These are phyloP conservation scores for Niebla homalea DNA, from an alignment of 495 filamentous ascomycete species.

Conservation along the genomic window DNA sequence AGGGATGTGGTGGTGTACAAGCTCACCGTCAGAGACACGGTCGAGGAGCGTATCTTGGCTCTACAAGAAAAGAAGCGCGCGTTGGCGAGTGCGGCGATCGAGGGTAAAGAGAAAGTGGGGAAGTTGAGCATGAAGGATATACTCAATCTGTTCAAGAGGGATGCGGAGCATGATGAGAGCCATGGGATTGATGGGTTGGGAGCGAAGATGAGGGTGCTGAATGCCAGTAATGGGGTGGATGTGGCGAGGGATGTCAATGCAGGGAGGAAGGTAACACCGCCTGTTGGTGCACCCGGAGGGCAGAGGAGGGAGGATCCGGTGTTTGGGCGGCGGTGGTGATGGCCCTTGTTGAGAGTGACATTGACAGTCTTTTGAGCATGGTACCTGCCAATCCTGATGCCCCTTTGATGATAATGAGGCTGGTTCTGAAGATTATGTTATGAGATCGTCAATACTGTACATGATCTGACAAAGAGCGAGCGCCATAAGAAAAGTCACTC, in stretches of 20 bases:
- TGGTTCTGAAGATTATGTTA: neutral
- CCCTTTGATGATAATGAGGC: neutral
- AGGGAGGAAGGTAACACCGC: slow-evolving; percentile 7
- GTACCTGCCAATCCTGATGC: no score
- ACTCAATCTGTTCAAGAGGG: slow-evolving; percentile 70
- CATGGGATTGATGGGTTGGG: slow-evolving; percentile 24
- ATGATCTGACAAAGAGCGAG: neutral
- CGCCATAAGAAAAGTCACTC: no score
- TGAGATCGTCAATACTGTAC: neutral
- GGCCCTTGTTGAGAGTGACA: neutral
- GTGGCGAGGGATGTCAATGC: neutral
- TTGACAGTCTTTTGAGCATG: neutral
- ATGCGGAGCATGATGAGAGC: slow-evolving; percentile 41
- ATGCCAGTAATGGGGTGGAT: slow-evolving; percentile 35
- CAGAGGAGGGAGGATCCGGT: slow-evolving; percentile 8
- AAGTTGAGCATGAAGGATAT: slow-evolving; percentile 93
- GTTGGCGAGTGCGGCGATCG: slow-evolving; percentile 72
- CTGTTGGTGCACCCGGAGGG: slow-evolving; percentile 1
- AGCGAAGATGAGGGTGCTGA: slow-evolving; percentile 1
- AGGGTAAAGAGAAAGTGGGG: slow-evolving; percentile 55
- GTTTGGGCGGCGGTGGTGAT: slow-evolving; percentile 15
- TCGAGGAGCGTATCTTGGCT: slow-evolving; percentile 85
- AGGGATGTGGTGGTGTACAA: slow-evolving; percentile 89
- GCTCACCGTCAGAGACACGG: slow-evolving; percentile 67
- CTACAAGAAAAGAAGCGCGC: slow-evolving; percentile 86